Conservation (phyloP, 2,329 filamentous ascomycete genomes). For the Curvularia sp. region DNA sequence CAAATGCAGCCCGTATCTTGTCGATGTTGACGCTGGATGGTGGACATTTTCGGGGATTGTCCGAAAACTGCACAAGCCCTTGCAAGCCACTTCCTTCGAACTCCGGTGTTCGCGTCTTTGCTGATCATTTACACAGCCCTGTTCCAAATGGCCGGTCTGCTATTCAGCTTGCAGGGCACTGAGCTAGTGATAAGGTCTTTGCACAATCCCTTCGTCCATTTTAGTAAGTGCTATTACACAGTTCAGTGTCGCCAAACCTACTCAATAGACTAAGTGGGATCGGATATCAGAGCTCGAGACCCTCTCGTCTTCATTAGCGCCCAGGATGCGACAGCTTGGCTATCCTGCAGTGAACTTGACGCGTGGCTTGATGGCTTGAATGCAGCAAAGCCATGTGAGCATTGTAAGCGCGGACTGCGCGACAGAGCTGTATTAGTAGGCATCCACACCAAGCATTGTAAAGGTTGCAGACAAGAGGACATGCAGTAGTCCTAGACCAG, state of each 20-base stretch:
- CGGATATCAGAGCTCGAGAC: neutral
- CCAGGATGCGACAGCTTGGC: neutral
- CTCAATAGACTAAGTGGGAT: neutral
- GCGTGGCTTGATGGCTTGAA: neutral
- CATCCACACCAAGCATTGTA: neutral
- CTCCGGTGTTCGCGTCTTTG: neutral
- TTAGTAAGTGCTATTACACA: neutral
- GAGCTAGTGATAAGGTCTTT: neutral
- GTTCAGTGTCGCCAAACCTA: neutral
- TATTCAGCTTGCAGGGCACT: too few relatives aligned
- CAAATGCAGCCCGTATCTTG: neutral
- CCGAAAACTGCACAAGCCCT: neutral
- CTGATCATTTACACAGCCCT: neutral
- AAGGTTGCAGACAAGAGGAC: neutral
- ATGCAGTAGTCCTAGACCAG: neutral
- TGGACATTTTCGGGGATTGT: neutral
- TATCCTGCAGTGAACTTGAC: neutral
- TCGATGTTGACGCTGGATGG: neutral
- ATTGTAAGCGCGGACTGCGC: neutral
- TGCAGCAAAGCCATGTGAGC: neutral
- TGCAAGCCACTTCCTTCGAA: neutral
- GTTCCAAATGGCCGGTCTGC: neutral
- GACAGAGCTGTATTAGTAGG: neutral
- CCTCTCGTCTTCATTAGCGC: neutral
- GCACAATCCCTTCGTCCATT: neutral